Evolutionary conservation across 2,329 filamentous ascomycete species (phyloP), one percentile per base, ranked within the genome.

Genomic region (Exophiala bonariae): DNA sequence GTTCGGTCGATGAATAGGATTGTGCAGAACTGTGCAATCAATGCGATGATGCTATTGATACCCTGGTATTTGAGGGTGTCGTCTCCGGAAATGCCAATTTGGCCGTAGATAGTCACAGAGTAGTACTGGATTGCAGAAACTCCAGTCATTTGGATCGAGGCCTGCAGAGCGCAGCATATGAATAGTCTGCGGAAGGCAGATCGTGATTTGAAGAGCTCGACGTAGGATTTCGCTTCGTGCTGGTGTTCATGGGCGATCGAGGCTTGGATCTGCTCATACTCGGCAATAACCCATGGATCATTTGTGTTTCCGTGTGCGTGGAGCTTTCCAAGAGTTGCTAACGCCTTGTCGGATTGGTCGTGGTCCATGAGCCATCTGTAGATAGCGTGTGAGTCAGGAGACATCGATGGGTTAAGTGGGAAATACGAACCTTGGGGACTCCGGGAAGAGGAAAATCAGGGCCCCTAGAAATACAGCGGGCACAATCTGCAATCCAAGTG

Each of bases 41-140:
- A 69, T 2, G 85, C 86, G 41, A 89, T 80, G 50, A 88, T 75
- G 2, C 79, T 84, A 51, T 84, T 87, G 60, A 89, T 89, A 44
- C 83, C 85, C 63, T 90, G 86, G 64, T 89, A 89, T 55, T 84
- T 81, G 32, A 90, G 76, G 0, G 87, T 82, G 20, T 86, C 76
- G 41, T 80, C 72, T 17, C 78, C 76, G 0, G 68, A 63, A 56
- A 90, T 89, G 20, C 86, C 85, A 54, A 89, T 87, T 61, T 86
- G 78, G 1, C 66, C 69, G 66, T 86, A 89, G 56, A 88, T 87
- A 1, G 57, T 61, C 14, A 85, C 78, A 0, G 81, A 83, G 66
- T 85, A 89, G 66, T 89, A 90, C 61, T 90, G 86, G 55, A 89
- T 89, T 1, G 83, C 83, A 2, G 76, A 80, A 0, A 86, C 83